Conservation (phyloP, 805 yeast species). For the Hanseniaspora pseudoguilliermondii region DNA sequence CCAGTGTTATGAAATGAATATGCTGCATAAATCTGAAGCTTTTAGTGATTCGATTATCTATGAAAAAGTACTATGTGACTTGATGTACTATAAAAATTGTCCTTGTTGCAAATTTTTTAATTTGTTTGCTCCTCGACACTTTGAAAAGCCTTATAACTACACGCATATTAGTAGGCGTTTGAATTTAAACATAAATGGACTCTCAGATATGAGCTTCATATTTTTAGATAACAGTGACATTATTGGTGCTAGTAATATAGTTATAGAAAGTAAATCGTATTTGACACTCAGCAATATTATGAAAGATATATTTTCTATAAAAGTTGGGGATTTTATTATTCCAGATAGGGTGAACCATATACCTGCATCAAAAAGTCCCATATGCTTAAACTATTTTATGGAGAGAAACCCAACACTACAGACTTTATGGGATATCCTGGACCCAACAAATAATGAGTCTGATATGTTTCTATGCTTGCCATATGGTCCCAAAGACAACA, state of each 20-base stretch:
- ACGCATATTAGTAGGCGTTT: slow-evolving; percentile 1
- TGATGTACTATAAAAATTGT: not conserved
- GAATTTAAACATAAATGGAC: not conserved
- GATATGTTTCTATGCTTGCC: not conserved
- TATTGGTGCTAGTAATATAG: not conserved
- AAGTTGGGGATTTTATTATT: not conserved
- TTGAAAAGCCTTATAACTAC: not conserved
- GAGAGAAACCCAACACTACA: not conserved
- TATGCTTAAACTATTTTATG: not conserved
- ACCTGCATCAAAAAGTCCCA: not conserved
- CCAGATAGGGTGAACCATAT: not conserved
- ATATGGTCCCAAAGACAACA: not conserved
- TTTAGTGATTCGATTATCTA: not conserved
- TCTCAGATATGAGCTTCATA: not conserved
- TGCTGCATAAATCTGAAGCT: not conserved
- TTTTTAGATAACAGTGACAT: not conserved
- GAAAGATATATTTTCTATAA: not conserved
- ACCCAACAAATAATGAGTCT: not conserved
- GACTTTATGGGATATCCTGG: not conserved
- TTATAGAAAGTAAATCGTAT: not conserved
- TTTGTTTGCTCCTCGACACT: not conserved
- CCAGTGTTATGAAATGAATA: slow-evolving; percentile 1
- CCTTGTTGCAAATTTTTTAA: slow-evolving; percentile 9
- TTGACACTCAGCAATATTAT: not conserved
- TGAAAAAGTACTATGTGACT: not conserved